Evolutionary conservation across 2,329 filamentous ascomycete species (phyloP), one percentile per base, ranked within the genome.

Genomic region (Epicoccum nigrum): DNA sequence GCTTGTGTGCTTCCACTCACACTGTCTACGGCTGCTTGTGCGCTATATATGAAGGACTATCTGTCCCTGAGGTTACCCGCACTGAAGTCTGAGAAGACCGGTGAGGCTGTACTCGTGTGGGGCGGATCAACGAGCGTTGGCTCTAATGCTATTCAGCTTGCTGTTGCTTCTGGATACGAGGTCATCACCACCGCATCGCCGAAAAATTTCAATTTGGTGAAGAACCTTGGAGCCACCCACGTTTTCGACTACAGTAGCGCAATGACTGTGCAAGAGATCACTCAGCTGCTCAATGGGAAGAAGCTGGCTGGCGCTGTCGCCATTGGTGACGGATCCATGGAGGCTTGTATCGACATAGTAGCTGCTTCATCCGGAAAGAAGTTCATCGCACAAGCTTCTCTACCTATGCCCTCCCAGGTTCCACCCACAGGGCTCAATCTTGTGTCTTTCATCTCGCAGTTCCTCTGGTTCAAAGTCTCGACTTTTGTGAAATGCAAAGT

Each of bases 61-160:
- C 37, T 64, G 11, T 37, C 21, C 1, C 48, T 64, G 1, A 19
- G 44, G 2, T 38, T 46, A 9, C 61, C 61, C 4, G 73, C 76
- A 1, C 69, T 80, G 0, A 78, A 77, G 2, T 63, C 81, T 1
- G 25, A 63, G 60, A 23, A 80, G 79, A 12, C 73, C 76, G 39
- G 17, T 9, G 28, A 59, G 11, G 69, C 76, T 4, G 49, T 67
- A n/a, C 34, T 53, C 3, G 20, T 81, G 25, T 80, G 80, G 60
- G 79, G 78, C 25, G 79, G 77, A 11, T 76, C 75, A 43, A 77
- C 77, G 2, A 77, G 76, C 25, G 79, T 79, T 1, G 79, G 79
- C 2, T 64, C 68, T 12, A 68, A 79, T 20, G 79, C 77, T 6
- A 76, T 82, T 34, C 79, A 81, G 58, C 78, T 74, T 49, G 78